A percentile compares a stretch with the other conserved stretches of the same genome.
phyloP scores from a whole-genome alignment of 208 protist species.

The Acanthamoeba healyi region DNA sequence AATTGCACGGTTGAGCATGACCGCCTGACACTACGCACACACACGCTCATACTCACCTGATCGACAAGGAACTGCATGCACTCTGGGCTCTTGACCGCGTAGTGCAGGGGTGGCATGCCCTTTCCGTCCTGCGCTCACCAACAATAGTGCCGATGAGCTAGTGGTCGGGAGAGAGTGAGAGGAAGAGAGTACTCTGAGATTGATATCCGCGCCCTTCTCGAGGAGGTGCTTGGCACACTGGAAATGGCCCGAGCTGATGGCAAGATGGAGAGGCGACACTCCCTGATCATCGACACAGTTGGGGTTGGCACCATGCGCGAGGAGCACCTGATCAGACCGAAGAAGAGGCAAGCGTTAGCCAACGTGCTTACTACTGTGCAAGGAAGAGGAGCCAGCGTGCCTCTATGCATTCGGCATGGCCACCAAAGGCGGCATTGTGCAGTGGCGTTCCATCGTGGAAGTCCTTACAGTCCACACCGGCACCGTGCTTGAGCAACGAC shows the following conservation, averaged over 20 bases:
- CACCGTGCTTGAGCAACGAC: slow-evolving; percentile 12
- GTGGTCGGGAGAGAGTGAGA: no score
- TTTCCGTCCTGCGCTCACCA: slow-evolving; percentile 72
- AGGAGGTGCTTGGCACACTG: slow-evolving; percentile 53
- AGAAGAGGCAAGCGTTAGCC: not conserved
- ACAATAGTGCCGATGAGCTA: no score
- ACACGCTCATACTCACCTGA: no score
- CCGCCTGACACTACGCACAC: no score
- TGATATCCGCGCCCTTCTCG: slow-evolving; percentile 60
- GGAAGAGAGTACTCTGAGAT: not conserved
- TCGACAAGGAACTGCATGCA: slow-evolving; percentile 47
- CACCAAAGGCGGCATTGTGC: slow-evolving; percentile 78
- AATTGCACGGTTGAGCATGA: no score
- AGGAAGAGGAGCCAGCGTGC: not conserved
- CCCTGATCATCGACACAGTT: slow-evolving; percentile 37
- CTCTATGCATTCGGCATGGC: slow-evolving; percentile 40
- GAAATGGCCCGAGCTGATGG: slow-evolving; percentile 42
- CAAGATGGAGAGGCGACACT: slow-evolving; percentile 50
- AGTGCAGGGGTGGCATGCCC: slow-evolving; percentile 62
- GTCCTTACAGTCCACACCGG: slow-evolving; percentile 77
- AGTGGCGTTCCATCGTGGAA: slow-evolving; percentile 81
- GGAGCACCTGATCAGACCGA: not conserved
- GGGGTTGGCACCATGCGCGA: slow-evolving; percentile 39
- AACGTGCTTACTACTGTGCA: no score
- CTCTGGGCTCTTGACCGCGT: slow-evolving; percentile 68